A percentile compares a stretch with the other conserved stretches of the same genome.
Conservation (phyloP, 148 eudicot species). For the Vaccinium macrocarpon region DNA sequence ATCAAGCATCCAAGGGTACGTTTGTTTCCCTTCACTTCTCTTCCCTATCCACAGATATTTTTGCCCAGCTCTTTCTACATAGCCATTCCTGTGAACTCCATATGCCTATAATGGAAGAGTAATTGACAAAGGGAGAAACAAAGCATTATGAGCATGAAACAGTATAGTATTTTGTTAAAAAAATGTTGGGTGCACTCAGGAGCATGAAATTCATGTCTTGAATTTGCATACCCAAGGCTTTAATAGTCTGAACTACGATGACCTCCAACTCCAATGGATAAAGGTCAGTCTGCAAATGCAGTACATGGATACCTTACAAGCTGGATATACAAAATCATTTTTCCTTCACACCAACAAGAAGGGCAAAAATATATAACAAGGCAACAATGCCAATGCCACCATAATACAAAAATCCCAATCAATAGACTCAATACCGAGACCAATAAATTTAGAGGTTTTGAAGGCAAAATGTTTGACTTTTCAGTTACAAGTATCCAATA, state of each 20-base stretch:
- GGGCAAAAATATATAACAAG: neutral
- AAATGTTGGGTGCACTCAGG: neutral
- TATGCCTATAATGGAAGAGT: slow-evolving; percentile 51
- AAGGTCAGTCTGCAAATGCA: neutral
- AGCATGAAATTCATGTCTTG: slow-evolving; percentile 6
- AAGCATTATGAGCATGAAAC: neutral
- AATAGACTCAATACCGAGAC: neutral
- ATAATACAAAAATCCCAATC: neutral
- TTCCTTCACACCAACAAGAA: neutral
- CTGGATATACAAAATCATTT: neutral
- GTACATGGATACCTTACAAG: neutral
- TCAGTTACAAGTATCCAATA: neutral
- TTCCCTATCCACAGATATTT: slow-evolving; percentile 77
- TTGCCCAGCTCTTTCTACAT: slow-evolving; percentile 56
- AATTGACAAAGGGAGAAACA: neutral
- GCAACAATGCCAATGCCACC: neutral
- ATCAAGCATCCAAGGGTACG: slow-evolving; percentile 95
- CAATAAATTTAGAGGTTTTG: neutral
- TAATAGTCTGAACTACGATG: too few species aligned
- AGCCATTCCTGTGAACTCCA: slow-evolving; percentile 94
- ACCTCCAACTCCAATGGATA: too few species aligned
- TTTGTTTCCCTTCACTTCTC: slow-evolving; percentile 68
- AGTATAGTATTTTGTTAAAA: neutral
- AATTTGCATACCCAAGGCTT: neutral
- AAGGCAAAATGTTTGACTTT: neutral